Evolutionary conservation across 257 asterid genomes (phyloP).

Genomic region (Avicennia marina): DNA sequence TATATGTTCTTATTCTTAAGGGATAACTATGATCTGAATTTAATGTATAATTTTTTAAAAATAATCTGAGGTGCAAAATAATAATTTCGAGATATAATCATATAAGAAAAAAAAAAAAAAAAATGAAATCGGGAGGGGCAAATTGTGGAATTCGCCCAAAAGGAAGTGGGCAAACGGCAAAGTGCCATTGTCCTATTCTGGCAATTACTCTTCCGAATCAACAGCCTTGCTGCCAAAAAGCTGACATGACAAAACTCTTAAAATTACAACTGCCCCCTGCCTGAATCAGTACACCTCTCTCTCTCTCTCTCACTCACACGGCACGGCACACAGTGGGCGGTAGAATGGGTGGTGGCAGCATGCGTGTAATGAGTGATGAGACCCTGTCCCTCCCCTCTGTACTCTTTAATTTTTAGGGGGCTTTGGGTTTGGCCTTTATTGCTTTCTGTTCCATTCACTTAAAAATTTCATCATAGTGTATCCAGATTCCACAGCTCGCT

Average conservation of each 20-base stretch:
- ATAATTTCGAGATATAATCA: no score
- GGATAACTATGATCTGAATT: no score
- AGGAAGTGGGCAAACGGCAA: no score
- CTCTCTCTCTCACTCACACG: constrained; percentile 11
- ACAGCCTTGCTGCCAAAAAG: constrained; percentile 26
- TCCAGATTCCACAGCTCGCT: no score
- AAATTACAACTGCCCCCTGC: constrained; percentile 17
- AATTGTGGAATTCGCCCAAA: no score
- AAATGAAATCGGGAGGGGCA: no score
- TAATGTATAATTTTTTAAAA: no score
- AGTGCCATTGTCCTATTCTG: no score
- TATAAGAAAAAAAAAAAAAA: no score
- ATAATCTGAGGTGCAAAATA: no score
- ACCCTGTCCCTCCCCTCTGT: not conserved
- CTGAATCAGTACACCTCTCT: constrained; percentile 7
- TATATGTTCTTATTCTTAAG: no score
- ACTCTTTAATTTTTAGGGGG: constrained; percentile 24
- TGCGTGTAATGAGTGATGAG: constrained; percentile 38
- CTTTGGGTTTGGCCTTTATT: constrained; percentile 20
- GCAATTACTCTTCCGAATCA: no score
- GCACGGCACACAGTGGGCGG: constrained; percentile 14
- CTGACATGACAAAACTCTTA: constrained; percentile 38
- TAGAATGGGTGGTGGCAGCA: constrained; percentile 35
- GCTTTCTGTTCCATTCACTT: constrained; percentile 7
- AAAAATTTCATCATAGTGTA: not conserved